Evolutionary conservation across 148 eudicot species (phyloP).

Genomic region (Vaccinium vitisidaea): DNA sequence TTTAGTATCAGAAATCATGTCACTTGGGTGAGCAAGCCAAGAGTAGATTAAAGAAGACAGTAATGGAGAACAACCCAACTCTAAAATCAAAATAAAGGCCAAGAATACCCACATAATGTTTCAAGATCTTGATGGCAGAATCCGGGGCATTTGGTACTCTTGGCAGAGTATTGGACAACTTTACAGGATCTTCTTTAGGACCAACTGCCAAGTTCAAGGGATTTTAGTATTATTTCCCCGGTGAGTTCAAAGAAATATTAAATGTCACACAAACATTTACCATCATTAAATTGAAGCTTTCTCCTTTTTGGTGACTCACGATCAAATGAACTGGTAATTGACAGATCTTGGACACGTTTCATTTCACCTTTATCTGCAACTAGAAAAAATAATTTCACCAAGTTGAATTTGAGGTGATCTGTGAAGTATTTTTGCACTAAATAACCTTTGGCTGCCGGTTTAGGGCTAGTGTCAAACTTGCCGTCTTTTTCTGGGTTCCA

Average conservation of each 20-base stretch:
- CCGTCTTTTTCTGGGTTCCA: slow-evolving; percentile 10
- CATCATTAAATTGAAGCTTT: slow-evolving; percentile 8
- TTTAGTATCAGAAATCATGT: neutral
- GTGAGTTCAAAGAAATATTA: neutral
- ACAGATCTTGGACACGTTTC: neutral
- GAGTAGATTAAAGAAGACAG: too few relatives aligned
- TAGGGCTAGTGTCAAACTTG: neutral
- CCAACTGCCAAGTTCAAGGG: neutral
- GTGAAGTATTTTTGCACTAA: neutral
- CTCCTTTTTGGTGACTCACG: slow-evolving; percentile 13
- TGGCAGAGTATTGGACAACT: neutral
- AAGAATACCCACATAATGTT: too few relatives aligned
- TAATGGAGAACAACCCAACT: too few relatives aligned
- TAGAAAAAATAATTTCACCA: neutral
- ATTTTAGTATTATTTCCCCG: neutral
- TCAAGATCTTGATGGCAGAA: neutral
- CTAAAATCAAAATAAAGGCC: too few relatives aligned
- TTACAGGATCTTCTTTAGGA: slow-evolving; percentile 9
- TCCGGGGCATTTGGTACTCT: slow-evolving; percentile 9
- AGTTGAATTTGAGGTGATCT: neutral
- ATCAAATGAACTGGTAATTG: slow-evolving; percentile 9
- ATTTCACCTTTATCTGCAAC: neutral
- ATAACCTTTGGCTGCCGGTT: neutral
- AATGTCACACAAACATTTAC: slow-evolving; percentile 1
- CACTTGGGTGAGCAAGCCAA: too few relatives aligned